These are phyloP conservation scores for Sporothrix luriei DNA, from an alignment of 2,329 filamentous ascomycete species.

Conservation along the genomic window DNA sequence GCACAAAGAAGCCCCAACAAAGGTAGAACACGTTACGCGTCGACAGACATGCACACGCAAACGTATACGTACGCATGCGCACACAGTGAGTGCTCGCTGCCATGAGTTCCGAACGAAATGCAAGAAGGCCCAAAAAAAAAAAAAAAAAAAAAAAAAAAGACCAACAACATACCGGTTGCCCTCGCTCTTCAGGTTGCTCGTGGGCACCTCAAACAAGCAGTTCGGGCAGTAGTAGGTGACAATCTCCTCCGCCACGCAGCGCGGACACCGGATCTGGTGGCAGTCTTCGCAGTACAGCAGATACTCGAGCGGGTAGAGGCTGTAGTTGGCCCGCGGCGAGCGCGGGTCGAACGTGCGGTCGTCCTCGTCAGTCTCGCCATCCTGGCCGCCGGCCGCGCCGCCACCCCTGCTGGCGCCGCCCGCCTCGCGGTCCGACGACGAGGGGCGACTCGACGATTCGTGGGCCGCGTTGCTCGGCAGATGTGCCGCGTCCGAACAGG, in stretches of 20 bases:
- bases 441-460: slow-evolving; percentile 42
- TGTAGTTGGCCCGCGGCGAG: slow-evolving; percentile 82
- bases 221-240: slow-evolving; percentile 94
- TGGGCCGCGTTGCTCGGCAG: slow-evolving; percentile 46
- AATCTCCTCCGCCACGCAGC: slow-evolving; percentile 91
- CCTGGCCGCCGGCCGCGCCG: slow-evolving; percentile 26
- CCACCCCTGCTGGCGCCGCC: slow-evolving; percentile 40
- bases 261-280: slow-evolving; percentile 89
- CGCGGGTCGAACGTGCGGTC: slow-evolving; percentile 84
- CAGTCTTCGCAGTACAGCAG: slow-evolving; percentile 97
- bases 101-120: neutral
- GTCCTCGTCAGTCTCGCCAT: slow-evolving; percentile 62
- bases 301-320: slow-evolving; percentile 88
- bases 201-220: slow-evolving; percentile 94
- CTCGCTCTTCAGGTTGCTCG: slow-evolving; percentile 87
- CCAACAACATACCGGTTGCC: slow-evolving; percentile 72
- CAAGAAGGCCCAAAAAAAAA: neutral
- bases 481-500: slow-evolving; percentile 59
- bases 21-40: slow-evolving; percentile 13
- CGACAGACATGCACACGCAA: slow-evolving; percentile 19
- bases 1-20: neutral
- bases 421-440: slow-evolving; percentile 35
- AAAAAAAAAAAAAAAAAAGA: neutral
- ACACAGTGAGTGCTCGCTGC: neutral
- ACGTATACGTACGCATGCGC: neutral